Conservation (phyloP, 768 basidiomycete species). For the Daedaleopsis nitida region DNA sequence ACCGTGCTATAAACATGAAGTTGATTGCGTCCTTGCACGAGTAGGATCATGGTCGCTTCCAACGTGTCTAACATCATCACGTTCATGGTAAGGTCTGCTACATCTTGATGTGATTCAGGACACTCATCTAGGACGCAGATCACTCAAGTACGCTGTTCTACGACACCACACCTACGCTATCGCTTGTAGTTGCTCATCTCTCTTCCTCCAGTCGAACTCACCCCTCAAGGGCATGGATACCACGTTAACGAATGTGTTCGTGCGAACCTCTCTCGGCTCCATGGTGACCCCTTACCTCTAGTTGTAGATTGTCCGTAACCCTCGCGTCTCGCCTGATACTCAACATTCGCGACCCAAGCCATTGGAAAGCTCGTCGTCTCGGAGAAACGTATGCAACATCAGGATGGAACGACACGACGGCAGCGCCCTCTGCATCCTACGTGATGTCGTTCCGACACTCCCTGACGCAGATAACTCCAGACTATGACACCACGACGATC, state of each 20-base stretch:
- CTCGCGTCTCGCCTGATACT: conserved; percentile 20
- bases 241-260: conserved; percentile 20
- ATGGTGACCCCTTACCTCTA: not conserved
- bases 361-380: conserved; percentile 4
- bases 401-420: conserved; percentile 5
- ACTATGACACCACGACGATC: not conserved
- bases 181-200: not conserved
- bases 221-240: conserved; percentile 16
- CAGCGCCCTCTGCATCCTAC: not conserved
- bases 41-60: conserved; percentile 12
- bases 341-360: conserved; percentile 17
- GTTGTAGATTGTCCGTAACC: conserved; percentile 11
- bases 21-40: not conserved
- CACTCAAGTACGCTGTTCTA: conserved; percentile 1
- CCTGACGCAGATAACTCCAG: conserved; percentile 1
- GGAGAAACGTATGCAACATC: not conserved
- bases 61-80: conserved; percentile 19
- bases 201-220: conserved; percentile 1
- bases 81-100: conserved; percentile 12
- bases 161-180: no score
- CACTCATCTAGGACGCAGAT: not conserved
- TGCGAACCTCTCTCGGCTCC: not conserved
- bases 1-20: not conserved
- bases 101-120: no score
- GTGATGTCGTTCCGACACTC: not conserved